These are phyloP conservation scores for Cytospora piceae DNA, from an alignment of 2,329 filamentous ascomycete species.

Conservation along the genomic window DNA sequence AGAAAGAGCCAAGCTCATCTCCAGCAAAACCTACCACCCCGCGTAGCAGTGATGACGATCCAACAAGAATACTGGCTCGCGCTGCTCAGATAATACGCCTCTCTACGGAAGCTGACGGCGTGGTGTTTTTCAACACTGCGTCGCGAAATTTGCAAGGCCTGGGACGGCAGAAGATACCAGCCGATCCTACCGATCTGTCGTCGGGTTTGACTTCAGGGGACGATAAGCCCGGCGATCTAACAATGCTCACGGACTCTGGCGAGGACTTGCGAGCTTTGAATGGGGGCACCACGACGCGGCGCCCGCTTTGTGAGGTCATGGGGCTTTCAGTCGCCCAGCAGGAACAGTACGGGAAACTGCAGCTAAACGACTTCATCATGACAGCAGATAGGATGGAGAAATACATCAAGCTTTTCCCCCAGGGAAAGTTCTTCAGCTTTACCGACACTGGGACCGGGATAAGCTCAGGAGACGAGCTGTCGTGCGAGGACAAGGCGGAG, in stretches of 20 bases:
- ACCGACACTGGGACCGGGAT: constrained; percentile 21
- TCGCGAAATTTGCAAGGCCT: constrained; percentile 21
- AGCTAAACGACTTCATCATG: constrained; percentile 15
- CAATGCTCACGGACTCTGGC: background rate
- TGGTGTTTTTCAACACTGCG: constrained; percentile 37
- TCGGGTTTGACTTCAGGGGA: constrained; percentile 25
- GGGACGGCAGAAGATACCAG: background rate
- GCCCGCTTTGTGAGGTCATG: constrained; percentile 19
- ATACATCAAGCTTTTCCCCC: constrained; percentile 22
- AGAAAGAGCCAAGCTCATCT: background rate
- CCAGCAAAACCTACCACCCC: background rate
- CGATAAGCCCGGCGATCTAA: constrained; percentile 17
- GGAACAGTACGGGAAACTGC: constrained; percentile 21
- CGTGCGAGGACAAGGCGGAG: constrained; percentile 26
- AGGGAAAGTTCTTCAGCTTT: constrained; percentile 26
- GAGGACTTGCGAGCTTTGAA: constrained; percentile 14
- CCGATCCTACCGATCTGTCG: constrained; percentile 11
- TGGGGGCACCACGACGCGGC: background rate
- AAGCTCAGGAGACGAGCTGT: constrained; percentile 15
- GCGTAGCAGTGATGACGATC: constrained; percentile 1
- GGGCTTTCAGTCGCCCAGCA: constrained; percentile 20
- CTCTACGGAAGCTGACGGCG: constrained; percentile 48
- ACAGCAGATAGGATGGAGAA: constrained; percentile 23
- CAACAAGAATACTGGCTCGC: constrained; percentile 40
- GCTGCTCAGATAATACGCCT: constrained; percentile 49